A percentile compares a stretch with the other conserved stretches of the same genome.
Evolutionary conservation across 805 yeast species (phyloP).

Genomic region (Pichia insulana): DNA sequence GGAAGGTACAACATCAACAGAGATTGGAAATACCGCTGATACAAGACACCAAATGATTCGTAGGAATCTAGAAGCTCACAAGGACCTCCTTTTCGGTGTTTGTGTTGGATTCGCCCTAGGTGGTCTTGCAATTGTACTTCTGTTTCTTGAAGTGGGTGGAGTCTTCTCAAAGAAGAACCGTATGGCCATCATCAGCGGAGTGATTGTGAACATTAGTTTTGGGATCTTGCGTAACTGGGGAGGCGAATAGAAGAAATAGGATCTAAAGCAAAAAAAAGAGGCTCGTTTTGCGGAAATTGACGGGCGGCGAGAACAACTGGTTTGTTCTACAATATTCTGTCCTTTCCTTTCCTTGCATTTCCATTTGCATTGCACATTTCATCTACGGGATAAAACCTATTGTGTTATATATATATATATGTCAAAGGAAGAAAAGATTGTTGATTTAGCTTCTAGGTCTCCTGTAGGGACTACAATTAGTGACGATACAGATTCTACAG

Average conservation of each 20-base stretch:
- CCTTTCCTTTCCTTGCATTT: no score
- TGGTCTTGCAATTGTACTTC: constrained; percentile 53
- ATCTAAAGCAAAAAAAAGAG: no score
- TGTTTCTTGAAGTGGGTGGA: constrained; percentile 45
- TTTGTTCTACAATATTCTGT: no score
- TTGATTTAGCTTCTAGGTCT: not conserved
- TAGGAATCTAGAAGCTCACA: constrained; percentile 34
- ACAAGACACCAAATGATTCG: constrained; percentile 1
- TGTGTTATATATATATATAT: no score
- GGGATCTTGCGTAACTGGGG: constrained; percentile 47
- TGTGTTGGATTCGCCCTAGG: constrained; percentile 72
- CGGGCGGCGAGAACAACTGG: no score
- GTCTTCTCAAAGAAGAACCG: constrained; percentile 53
- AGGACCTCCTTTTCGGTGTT: constrained; percentile 62
- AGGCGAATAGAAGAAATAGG: no score
- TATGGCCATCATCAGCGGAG: constrained; percentile 67
- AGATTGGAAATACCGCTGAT: constrained; percentile 4
- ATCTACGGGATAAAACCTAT: no score
- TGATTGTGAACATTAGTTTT: constrained; percentile 57
- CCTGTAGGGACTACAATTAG: not conserved
- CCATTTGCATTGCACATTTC: no score
- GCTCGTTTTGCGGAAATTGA: no score
- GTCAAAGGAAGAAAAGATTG: no score
- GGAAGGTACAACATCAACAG: constrained; percentile 5
- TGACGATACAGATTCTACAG: constrained; percentile 15